Conservation (phyloP, 495 filamentous ascomycete species). For the Letharia lupina region DNA sequence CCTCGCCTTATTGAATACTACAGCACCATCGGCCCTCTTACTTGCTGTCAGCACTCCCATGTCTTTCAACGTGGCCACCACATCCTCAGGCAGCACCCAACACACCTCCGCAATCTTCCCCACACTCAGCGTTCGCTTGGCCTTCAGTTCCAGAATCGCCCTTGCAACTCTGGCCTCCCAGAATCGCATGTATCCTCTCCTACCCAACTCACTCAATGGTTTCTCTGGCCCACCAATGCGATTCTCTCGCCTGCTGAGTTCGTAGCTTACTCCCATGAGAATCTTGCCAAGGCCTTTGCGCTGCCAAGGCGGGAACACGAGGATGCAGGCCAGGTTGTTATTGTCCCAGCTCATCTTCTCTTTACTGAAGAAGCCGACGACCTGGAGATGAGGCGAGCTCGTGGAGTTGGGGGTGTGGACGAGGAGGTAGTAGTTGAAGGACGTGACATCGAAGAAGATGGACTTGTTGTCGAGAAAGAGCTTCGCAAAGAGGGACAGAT, state of each 20-base stretch:
- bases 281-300: slow-evolving; percentile 78
- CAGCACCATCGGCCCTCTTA: slow-evolving; percentile 28
- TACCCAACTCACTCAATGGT: slow-evolving; percentile 76
- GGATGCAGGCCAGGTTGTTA: slow-evolving; percentile 94
- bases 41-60: slow-evolving; percentile 64
- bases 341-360: slow-evolving; percentile 99
- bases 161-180: slow-evolving; percentile 76
- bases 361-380: slow-evolving; percentile 95
- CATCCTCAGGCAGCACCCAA: slow-evolving; percentile 76
- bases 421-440: slow-evolving; percentile 92
- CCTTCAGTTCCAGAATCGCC: slow-evolving; percentile 42
- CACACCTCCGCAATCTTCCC: slow-evolving; percentile 54
- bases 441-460: slow-evolving; percentile 92
- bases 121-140: slow-evolving; percentile 41
- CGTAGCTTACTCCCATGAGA: slow-evolving; percentile 89
- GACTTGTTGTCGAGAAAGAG: slow-evolving; percentile 97
- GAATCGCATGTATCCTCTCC: slow-evolving; percentile 68
- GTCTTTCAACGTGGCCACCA: slow-evolving; percentile 64
- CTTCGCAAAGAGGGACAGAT: slow-evolving; percentile 93
- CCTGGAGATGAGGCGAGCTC: slow-evolving; percentile 36
- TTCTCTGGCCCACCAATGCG: slow-evolving; percentile 89
- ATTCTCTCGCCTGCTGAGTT: slow-evolving; percentile 76
- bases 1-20: slow-evolving; percentile 38
- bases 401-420: slow-evolving; percentile 46
- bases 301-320: slow-evolving; percentile 95